A percentile compares a stretch with the other conserved stretches of the same genome.
phyloP scores from a whole-genome alignment of 2,329 filamentous ascomycete species.

The Biscogniauxia sp. region DNA sequence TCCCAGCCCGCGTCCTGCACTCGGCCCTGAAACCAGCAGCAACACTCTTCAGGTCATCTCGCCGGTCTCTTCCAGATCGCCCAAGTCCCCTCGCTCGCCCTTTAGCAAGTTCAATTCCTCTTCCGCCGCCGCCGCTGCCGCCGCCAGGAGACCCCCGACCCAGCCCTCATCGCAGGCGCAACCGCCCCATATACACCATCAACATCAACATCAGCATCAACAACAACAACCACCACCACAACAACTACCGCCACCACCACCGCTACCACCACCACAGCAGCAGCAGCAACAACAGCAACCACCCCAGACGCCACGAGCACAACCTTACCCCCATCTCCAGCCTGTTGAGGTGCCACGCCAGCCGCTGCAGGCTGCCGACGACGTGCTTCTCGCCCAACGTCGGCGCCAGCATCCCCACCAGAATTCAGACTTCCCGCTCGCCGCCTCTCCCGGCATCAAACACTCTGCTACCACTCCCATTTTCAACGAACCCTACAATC shows the following conservation, averaged over 20 bases:
- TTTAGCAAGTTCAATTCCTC: conserved; percentile 31
- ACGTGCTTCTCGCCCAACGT: conserved; percentile 23
- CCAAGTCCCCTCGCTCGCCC: conserved; percentile 33
- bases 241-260: not conserved
- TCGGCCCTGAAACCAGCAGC: conserved; percentile 17
- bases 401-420: conserved; percentile 18
- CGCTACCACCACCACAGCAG: not conserved
- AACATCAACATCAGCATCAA: not conserved
- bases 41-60: conserved; percentile 26
- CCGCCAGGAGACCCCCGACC: conserved; percentile 22
- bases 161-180: conserved; percentile 11
- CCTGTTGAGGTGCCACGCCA: conserved; percentile 8
- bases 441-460: conserved; percentile 16
- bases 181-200: conserved; percentile 8
- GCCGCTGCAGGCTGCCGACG: conserved; percentile 25
- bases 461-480: conserved; percentile 20
- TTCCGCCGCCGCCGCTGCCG: too few species aligned
- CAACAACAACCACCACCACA: not conserved
- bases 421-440: conserved; percentile 18
- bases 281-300: not conserved
- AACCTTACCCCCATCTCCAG: conserved; percentile 5
- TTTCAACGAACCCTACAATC: conserved; percentile 11
- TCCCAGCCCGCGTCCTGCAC: conserved; percentile 19
- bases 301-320: not conserved
- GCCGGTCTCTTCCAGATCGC: conserved; percentile 28